Evolutionary conservation across 306 rosid genomes (phyloP), one percentile per base, ranked within the genome.

Genomic region (Castanea sativa): DNA sequence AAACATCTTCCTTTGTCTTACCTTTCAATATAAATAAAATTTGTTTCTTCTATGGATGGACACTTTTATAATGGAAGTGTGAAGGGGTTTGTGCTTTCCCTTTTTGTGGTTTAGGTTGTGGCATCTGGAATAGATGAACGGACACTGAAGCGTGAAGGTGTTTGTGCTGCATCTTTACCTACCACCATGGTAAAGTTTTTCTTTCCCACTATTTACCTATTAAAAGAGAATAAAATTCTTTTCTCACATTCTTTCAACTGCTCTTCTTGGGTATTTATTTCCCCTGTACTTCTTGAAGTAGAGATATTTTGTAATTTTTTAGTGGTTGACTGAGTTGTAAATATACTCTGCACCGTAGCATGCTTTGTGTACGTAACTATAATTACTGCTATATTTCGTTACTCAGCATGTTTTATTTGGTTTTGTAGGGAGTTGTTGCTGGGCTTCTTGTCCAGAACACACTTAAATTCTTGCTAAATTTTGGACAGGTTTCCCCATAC

Each of bases 81-180:
- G 32, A 80, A 64, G 53, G 53, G 53, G 53, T 79, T 70, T 76
- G 53, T 83, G 59, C 78, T 73, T 70, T 67, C 73, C 74, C 53
- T 49, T 43, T 85, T 68, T 35, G 7, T 68, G 27, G 8, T 68
- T n/a, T 3, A 93, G 99, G 92, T 95, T 80, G 99, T 95, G 32
- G 97, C 99, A 82, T 95, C 99, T 74, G 99, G 98, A 38, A 78
- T 93, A 73, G 98, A 95, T 88, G 99, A 93, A 79, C 94, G 96
- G 16, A 95, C 99, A 15, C 98, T 95, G 78, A 95, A 95, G 91
- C 96, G 98, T 18, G 98, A 93, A 90, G 99, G 99, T 84, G 99
- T 95, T 82, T 93, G 98, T 90, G 97, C 98, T 86, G 99, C 98
- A 52, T 93, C 98, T 68, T 83, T 95, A 84, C 99, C 99, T 23